Conservation (phyloP, 2,329 filamentous ascomycete genomes). For the Phaeomoniella chlamydospora region DNA sequence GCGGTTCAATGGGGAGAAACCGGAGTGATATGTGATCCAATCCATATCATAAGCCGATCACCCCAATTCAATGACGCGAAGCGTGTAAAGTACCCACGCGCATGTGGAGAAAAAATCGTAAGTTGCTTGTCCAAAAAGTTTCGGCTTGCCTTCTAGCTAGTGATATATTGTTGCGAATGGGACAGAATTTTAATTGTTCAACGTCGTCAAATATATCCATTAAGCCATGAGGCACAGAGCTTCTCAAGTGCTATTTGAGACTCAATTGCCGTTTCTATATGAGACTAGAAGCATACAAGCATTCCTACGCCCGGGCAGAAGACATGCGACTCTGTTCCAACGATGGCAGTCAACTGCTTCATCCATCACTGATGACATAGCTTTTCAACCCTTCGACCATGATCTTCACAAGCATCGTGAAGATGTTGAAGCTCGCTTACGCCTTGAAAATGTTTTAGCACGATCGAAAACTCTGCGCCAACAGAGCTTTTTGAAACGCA, state of each 20-base stretch:
- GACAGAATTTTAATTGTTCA: no score
- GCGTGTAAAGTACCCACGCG: slow-evolving; percentile 1
- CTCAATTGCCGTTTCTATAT: background rate
- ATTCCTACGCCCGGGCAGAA: background rate
- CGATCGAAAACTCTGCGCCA: slow-evolving; percentile 2
- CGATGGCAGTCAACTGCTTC: background rate
- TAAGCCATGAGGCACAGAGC: no score
- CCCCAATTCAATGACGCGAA: slow-evolving; percentile 6
- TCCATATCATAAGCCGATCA: slow-evolving; percentile 6
- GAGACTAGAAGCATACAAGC: background rate
- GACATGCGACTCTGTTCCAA: background rate
- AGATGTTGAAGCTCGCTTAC: no score
- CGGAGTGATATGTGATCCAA: slow-evolving; percentile 4
- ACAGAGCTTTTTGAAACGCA: slow-evolving; percentile 13
- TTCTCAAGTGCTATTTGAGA: no score
- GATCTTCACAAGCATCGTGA: no score
- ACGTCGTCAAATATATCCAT: no score
- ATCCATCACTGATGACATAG: no score
- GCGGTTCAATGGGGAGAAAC: slow-evolving; percentile 4
- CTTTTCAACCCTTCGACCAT: no score
- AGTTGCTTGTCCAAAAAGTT: no score
- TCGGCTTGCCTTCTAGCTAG: no score
- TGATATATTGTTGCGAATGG: no score
- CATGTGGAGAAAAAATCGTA: no score
- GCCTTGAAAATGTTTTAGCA: background rate